These are phyloP conservation scores for Cryphonectria nitschkei DNA, from an alignment of 2,329 filamentous ascomycete species.

Conservation along the genomic window DNA sequence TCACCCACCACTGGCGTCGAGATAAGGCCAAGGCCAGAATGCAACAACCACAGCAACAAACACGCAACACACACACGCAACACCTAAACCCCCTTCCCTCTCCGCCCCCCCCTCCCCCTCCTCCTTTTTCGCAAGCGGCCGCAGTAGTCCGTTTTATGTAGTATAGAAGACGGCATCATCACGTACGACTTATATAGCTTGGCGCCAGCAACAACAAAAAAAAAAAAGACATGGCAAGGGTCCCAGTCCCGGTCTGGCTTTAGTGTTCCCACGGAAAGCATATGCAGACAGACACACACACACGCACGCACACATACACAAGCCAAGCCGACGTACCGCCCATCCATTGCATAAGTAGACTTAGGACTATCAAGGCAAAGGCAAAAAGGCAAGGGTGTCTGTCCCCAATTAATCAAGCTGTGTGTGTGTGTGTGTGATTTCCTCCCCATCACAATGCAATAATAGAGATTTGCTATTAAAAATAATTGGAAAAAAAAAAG, in stretches of 20 bases:
- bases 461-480: constrained; percentile 2
- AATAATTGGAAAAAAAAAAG: background rate
- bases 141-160: background rate
- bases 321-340: too few relatives aligned
- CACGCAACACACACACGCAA: background rate
- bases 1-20: constrained; percentile 4
- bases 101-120: too few relatives aligned
- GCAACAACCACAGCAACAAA: background rate
- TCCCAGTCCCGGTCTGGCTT: background rate
- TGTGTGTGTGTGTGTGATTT: too few relatives aligned
- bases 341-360: background rate
- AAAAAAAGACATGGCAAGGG: background rate
- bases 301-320: background rate
- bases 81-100: background rate
- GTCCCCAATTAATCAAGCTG: too few relatives aligned
- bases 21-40: background rate
- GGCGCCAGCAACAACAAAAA: background rate
- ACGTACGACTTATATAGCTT: background rate
- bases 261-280: background rate
- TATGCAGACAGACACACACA: background rate
- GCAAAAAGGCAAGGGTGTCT: too few relatives aligned
- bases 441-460: constrained; percentile 14
- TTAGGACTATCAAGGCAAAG: background rate
- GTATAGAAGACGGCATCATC: background rate
- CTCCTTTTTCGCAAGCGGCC: background rate